Evolutionary conservation across 2,329 filamentous ascomycete species (phyloP), one percentile per base, ranked within the genome.

Genomic region (Fonsecaea monophora): DNA sequence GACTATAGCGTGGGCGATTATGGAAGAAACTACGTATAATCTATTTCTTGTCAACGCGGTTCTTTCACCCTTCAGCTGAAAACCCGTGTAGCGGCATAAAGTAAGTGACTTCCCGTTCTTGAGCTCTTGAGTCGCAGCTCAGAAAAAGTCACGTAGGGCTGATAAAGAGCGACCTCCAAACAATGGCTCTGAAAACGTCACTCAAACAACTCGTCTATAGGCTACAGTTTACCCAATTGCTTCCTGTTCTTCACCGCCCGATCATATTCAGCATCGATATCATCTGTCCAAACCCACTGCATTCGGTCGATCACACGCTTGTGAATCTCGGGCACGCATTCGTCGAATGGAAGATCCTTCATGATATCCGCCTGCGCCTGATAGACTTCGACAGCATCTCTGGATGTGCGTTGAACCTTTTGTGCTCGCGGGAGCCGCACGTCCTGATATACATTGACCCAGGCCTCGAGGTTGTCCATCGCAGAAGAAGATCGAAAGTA

Each of bases 361-460:
- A 81, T 73, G 21, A 75, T 74, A n/a, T 74, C 72, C 21, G 75
- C 71, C 68, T 77, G 74, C 68, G 79, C 70, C 70, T 80, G 76
- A 64, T 79, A 80, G 62, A 45, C 76, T 78, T 69, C 65, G 30
- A 58, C 67, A 4, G 65, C 67, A 18, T 69, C 61, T 55, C 64
- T 37, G 25, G 59, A 64, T 34, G 64, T 63, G 6, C 53, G 56
- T 53, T 64, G 63, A 21, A 69, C 64, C 18, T 62, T 64, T 34
- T 69, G 64, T 13, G 67, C 64, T 50, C 67, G 61, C 13, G 67
- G 67, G n/a, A 67, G 57, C 34, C 67, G 65, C 18, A 69, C 65
- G 8, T 53, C 58, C 9, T 69, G 64, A 21, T 69, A 69, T 15
- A 67, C 15, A 7, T 54, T 30, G n/a, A 40, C 35, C 56, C 6